Conservation (phyloP, 73 alveolate species). For the Tetrahymena thermophila region DNA sequence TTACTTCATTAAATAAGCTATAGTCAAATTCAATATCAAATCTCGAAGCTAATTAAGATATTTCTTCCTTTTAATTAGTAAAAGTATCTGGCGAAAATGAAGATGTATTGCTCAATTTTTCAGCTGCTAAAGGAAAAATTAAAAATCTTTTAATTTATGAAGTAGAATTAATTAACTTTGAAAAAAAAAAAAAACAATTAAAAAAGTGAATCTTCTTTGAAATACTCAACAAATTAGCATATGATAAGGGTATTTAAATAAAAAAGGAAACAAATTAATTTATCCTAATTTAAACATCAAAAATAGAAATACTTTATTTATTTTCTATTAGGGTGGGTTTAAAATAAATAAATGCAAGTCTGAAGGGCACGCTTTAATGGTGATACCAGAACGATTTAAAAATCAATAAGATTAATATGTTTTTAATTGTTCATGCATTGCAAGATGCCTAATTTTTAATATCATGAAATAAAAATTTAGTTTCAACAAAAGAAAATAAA, state of each 20-base stretch:
- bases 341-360: neutral
- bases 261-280: neutral
- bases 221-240: neutral
- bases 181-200: neutral
- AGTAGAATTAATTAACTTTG: neutral
- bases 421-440: neutral
- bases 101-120: neutral
- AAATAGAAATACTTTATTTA: neutral
- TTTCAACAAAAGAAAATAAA: neutral
- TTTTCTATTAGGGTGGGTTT: neutral
- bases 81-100: neutral
- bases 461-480: neutral
- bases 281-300: neutral
- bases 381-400: neutral
- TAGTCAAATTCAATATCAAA: neutral
- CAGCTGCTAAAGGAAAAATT: neutral
- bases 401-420: neutral
- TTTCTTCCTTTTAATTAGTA: neutral
- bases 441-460: neutral
- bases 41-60: neutral
- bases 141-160: neutral
- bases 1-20: neutral
- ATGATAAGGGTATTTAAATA: neutral
- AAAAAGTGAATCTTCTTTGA: neutral
- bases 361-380: neutral